phyloP scores from a whole-genome alignment of 108 stramenopile genomes.

The Fragilaria radians region DNA sequence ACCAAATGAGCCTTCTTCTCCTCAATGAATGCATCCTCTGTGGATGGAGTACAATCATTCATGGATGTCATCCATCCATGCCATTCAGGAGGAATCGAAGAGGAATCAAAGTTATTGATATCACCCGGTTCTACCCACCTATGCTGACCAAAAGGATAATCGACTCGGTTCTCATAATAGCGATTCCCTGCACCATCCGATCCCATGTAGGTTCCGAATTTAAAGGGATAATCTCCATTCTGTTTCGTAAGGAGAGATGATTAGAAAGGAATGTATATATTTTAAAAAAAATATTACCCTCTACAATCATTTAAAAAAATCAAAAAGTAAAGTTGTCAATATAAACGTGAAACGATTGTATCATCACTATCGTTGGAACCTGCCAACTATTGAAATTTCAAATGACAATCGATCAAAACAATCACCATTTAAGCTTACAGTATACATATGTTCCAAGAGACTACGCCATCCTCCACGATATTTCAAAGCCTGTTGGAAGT shows the following conservation, averaged over 20 bases:
- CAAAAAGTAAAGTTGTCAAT: neutral
- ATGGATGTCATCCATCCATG: slow-evolving; percentile 93
- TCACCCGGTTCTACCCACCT: slow-evolving; percentile 95
- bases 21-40: slow-evolving; percentile 43
- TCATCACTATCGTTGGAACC: no score
- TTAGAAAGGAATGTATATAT: slow-evolving; percentile 6
- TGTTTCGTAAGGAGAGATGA: slow-evolving; percentile 11
- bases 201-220: slow-evolving; percentile 94
- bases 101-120: slow-evolving; percentile 70
- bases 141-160: slow-evolving; percentile 92
- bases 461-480: slow-evolving; percentile 87
- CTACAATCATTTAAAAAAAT: slow-evolving; percentile 1
- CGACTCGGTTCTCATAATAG: slow-evolving; percentile 92
- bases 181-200: slow-evolving; percentile 87
- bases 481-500: slow-evolving; percentile 59
- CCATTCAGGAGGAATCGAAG: slow-evolving; percentile 89
- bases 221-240: slow-evolving; percentile 94
- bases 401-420: slow-evolving; percentile 1
- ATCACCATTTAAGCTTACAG: slow-evolving; percentile 39
- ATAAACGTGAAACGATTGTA: neutral
- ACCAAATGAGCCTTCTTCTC: slow-evolving; percentile 36
- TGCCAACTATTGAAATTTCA: neutral
- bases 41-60: slow-evolving; percentile 73
- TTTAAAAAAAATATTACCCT: slow-evolving; percentile 1
- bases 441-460: slow-evolving; percentile 88